Base-by-base conservation (phyloP, 78 protist species). In the Dictyostelium discoideum region DNA sequence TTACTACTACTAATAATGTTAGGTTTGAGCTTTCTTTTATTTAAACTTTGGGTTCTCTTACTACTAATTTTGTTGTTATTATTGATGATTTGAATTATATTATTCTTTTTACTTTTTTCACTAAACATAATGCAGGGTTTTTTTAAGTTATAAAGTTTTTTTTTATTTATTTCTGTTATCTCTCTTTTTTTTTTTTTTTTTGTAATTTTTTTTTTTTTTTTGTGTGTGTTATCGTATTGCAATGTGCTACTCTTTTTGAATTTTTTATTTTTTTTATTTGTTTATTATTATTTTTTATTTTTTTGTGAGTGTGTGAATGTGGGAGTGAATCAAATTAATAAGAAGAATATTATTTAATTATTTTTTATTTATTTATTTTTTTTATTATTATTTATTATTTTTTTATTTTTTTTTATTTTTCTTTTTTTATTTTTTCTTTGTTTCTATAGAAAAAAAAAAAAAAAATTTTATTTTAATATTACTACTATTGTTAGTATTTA, bases 21-120 rank as follows among this genome's bases (percentile, higher is more conserved):
- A 77, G 44, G n/a, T 77, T 37, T 77, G 83, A 73, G 79, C 7
- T 73, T 73, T 73, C 79, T 73, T 73, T 73, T 73, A 73, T 73
- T 73, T 29, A 73, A 73, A 73, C 79, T 73, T 32, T 29, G 32
- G 20, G 48, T 73, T 73, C 79, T 73, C 32, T 73, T 73, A 73
- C 40, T 24, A 73, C 42, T 73, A 73, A 24, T 73, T 32, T 29
- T 73, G 48, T 73, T 72, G 20, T 72, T 72, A 8, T 67, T 72
- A 9, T 73, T 73, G 20, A 3, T 73, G 40, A 32, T 73, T 24
- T 29, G 32, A 29, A 32, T 73, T 32, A 42, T 73, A 73, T 73
- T 73, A 73, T 40, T 77, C 83, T 40, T 37, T 77, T 29, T 77
- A 40, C 20, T 77, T 39, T 40, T 77, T 29, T 40, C 40, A 77